Percentiles rank a stretch among this genome's conserved stretches.
Evolutionary conservation across 306 rosid genomes (phyloP).

Genomic region (Myrica gale): DNA sequence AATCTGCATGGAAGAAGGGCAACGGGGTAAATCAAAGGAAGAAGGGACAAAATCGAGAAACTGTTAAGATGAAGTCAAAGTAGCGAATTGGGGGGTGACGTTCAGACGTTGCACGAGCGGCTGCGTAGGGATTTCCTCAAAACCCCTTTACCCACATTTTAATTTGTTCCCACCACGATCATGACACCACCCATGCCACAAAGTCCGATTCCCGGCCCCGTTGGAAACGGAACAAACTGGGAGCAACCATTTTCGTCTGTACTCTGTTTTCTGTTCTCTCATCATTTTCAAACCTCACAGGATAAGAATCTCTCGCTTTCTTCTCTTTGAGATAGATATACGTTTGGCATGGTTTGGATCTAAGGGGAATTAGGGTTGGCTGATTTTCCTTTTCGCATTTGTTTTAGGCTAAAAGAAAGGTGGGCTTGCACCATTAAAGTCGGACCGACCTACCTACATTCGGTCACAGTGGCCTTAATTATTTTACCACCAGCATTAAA

Average conservation of each 20-base stretch:
- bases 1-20: neutral
- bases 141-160: neutral
- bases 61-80: neutral
- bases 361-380: too few species aligned
- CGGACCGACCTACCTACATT: too few species aligned
- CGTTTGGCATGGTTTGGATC: too few species aligned
- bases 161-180: constrained; percentile 32
- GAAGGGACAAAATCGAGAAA: neutral
- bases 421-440: too few species aligned
- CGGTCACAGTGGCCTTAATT: too few species aligned
- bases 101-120: constrained; percentile 30
- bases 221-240: constrained; percentile 11
- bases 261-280: neutral
- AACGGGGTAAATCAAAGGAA: neutral
- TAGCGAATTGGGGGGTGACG: neutral
- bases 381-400: too few species aligned
- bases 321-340: too few species aligned
- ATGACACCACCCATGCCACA: too few species aligned
- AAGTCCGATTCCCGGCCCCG: constrained; percentile 47
- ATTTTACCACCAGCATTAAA: too few species aligned
- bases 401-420: too few species aligned
- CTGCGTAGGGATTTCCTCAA: constrained; percentile 27
- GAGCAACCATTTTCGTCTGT: constrained; percentile 7
- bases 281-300: constrained; percentile 33
- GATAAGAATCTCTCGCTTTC: too few species aligned